Evolutionary conservation across 257 asterid genomes (phyloP), one percentile per base, ranked within the genome.

Genomic region (Marsdenia floribunda): DNA sequence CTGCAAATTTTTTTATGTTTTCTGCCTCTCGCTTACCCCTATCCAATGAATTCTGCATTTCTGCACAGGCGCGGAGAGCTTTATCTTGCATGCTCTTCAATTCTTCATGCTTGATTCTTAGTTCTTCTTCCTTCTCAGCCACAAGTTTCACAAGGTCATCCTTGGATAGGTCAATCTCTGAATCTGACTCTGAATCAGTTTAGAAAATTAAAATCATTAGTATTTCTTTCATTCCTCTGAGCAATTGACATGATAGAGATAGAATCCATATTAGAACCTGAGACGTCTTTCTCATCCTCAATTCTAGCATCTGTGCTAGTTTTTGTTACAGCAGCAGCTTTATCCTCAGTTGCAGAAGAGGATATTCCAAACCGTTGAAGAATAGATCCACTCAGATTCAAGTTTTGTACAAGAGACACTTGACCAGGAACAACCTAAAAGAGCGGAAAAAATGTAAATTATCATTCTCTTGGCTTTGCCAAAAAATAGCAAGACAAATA

Each of bases 1-100:
- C 81, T 19, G 98, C 97, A 74, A 89, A 89, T 75, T 89, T 93
- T 81, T 89, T 93, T 72, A 93, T 37, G 76, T 93, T 91, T 77
- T 93, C 98, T 8, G 96, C 85, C 59, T 93, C 97, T 15, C 98
- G 96, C 79, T 83, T 87, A 26, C 87, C 84, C 59, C 98, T 91
- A 60, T 81, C 91, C 89, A 88, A 90, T 63, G 89, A 83, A 71
- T 93, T 93, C 80, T 93, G 95, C 95, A 87, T 85, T 81, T 93
- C 98, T 10, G 98, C 97, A 59, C 73, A 83, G 26, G 91, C 68
- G 60, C 97, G 87, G 67, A 93, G 84, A 72, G 83, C 89, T 84
- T 88, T 89, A 78, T 93, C 97, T 82, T 91, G 87, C 88, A 86
- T 81, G 68, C 75, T 68, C 78, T 84, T 85, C 75, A 88, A 75